Base-by-base conservation (phyloP, 2,329 filamentous ascomycete genomes). In the Penicillium rolfsii region DNA sequence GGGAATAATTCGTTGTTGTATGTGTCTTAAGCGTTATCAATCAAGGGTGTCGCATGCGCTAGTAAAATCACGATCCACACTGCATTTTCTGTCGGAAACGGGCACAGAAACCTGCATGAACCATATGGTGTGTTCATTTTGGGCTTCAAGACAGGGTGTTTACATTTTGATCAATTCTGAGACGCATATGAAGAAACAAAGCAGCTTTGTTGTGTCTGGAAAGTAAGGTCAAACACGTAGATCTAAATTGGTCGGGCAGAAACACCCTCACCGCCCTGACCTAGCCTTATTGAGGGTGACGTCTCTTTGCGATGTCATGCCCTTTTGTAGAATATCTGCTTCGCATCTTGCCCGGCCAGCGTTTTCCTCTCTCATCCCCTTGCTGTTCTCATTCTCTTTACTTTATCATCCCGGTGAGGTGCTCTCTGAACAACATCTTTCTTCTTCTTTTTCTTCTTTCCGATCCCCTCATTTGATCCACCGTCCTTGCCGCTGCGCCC, bases 261-360 rank as follows among this genome's bases (percentile, higher is more conserved):
- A 67, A 40, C 5, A 5, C 1, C 24, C 36, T 59, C 60, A 67
- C 67, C 65, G 63, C 66, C 63, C 58, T 36, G 33, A 52, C 52
- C 69, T 71, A 71, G 57, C 69, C 68, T 50, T 58, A 64, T 66
- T 54, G 57, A 63, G 65, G 54, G 62, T 69, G 64, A 68, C 66
- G 65, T 67, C 66, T 66, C 57, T 60, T 59, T 58, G 62, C 65
- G 62, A 66, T 65, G 64, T 62, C 68, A 67, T 63, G 65, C 66
- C 66, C 63, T 67, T 36, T 62, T 59, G 53, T 61, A 43, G 64
- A 65, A 54, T 64, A 58, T 62, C 61, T 59, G 56, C 64, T 67
- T 62, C 63, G 55, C 59, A 60, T 63, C 64, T 58, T 60, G 61
- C 54, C 60, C 63, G 58, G 56, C 57, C 58, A 68, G 61, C 61